Conservation (phyloP, 305 asterid genomes). For the Solanum aculeatissimum region DNA sequence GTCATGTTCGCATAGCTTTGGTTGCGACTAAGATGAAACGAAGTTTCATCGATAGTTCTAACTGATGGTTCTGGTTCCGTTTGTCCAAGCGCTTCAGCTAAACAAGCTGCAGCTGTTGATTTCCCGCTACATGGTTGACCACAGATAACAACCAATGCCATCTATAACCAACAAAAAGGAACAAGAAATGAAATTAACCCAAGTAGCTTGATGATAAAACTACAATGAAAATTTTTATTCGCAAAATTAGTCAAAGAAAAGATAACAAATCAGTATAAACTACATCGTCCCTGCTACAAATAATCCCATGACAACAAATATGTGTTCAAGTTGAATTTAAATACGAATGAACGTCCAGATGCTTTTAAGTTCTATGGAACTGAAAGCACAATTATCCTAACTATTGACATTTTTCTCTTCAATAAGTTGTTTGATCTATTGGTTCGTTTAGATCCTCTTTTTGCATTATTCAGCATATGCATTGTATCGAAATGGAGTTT, state of each 20-base stretch:
- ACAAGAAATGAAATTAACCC: background rate
- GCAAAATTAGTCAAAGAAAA: background rate
- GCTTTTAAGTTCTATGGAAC: background rate
- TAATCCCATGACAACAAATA: background rate
- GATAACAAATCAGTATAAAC: background rate
- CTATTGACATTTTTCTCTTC: background rate
- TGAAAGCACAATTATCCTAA: background rate
- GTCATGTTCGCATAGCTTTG: conserved; percentile 74
- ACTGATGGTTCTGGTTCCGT: conserved; percentile 54
- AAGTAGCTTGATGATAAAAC: background rate
- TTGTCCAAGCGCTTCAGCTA: conserved; percentile 72
- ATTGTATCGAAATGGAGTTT: background rate
- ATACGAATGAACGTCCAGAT: background rate
- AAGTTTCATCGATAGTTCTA: conserved; percentile 57
- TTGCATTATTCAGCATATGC: background rate
- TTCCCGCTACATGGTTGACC: conserved; percentile 97
- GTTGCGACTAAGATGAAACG: conserved; percentile 80
- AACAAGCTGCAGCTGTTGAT: conserved; percentile 63
- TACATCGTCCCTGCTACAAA: background rate
- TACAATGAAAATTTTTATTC: background rate
- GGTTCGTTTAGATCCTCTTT: background rate
- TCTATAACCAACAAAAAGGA: conserved; percentile 9
- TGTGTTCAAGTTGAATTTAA: background rate
- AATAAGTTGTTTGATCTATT: background rate
- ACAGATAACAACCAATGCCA: conserved; percentile 96